phyloP scores from a whole-genome alignment of 2,329 filamentous ascomycete species.

The Pseudogymnoascus sp. region DNA sequence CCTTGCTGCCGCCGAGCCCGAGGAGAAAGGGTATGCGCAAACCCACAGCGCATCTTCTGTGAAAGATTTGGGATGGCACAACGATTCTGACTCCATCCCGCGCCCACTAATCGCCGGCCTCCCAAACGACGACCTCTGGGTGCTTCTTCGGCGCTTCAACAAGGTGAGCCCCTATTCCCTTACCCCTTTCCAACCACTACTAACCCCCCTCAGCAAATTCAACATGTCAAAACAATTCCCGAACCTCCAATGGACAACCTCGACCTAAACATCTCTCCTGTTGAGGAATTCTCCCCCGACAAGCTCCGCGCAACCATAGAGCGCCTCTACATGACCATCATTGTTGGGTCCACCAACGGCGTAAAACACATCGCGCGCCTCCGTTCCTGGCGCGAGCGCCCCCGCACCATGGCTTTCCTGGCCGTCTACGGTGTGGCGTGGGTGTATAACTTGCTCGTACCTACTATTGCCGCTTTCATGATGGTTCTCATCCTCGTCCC shows the following conservation, averaged over 20 bases:
- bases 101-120: conserved; percentile 52
- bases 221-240: conserved; percentile 59
- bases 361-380: conserved; percentile 70
- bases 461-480: conserved; percentile 49
- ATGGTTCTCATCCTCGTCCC: conserved; percentile 62
- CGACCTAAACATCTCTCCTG: conserved; percentile 72
- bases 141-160: conserved; percentile 55
- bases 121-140: conserved; percentile 58
- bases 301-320: conserved; percentile 73
- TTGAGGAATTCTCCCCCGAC: conserved; percentile 79
- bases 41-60: conserved; percentile 34
- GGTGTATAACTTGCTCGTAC: conserved; percentile 63
- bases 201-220: conserved; percentile 41
- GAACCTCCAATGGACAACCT: conserved; percentile 54
- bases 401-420: conserved; percentile 58
- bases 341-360: conserved; percentile 56
- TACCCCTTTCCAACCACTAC: conserved; percentile 12
- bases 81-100: conserved; percentile 40
- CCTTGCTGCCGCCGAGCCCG: conserved; percentile 34
- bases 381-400: conserved; percentile 69
- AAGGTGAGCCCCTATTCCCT: conserved; percentile 37
- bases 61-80: conserved; percentile 51
- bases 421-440: conserved; percentile 56
- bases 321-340: conserved; percentile 72
- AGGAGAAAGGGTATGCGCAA: conserved; percentile 34